Conservation (phyloP, 2,329 filamentous ascomycete genomes). For the Hypoxylon sp. region DNA sequence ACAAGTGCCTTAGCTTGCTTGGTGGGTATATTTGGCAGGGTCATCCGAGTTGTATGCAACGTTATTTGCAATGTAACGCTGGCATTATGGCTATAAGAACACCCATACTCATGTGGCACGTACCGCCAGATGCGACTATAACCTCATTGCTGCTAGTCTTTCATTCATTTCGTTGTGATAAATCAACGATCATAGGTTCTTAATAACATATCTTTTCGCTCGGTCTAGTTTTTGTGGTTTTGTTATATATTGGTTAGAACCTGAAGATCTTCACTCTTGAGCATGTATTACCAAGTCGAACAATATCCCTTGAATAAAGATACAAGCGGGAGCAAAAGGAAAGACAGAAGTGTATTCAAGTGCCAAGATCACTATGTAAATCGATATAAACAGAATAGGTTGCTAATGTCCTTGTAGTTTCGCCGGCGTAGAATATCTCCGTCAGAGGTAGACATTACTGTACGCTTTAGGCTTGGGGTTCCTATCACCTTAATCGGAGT, state of each 20-base stretch:
- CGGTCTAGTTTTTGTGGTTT: no score
- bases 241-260: not conserved
- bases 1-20: conserved; percentile 2
- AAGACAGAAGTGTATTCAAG: not conserved
- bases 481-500: not conserved
- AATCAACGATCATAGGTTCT: not conserved
- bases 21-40: not conserved
- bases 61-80: conserved; percentile 4
- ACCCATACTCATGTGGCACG: not conserved
- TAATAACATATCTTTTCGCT: no score
- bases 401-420: no score
- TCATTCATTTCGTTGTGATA: not conserved
- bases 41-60: conserved; percentile 2
- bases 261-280: not conserved
- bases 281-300: not conserved
- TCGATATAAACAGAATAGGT: no score
- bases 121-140: not conserved
- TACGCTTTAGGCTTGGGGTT: not conserved
- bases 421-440: no score
- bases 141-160: not conserved
- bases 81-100: not conserved
- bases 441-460: not conserved
- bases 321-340: not conserved
- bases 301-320: not conserved
- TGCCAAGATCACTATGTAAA: no score